Evolutionary conservation across 441 rosid genomes (phyloP), one percentile per base, ranked within the genome.

Genomic region (Aleurites moluccanus): DNA sequence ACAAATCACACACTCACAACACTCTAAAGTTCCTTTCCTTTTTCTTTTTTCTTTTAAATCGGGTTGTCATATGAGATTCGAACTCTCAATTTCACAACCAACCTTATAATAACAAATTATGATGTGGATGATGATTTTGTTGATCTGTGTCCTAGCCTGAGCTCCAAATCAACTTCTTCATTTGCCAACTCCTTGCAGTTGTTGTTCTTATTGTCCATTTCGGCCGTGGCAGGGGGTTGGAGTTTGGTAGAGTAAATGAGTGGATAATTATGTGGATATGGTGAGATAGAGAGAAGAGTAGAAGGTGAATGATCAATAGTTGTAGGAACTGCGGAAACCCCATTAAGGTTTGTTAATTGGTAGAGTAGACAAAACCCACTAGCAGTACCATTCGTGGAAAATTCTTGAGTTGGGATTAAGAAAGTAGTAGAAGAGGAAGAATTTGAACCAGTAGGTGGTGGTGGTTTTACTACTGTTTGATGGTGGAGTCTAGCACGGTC

Each of bases 81-180:
- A 35, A 35, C 38, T 35, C 7, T 4, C 6, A 35, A 3, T 0
- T 4, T 33, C 38, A 33, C 3, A 33, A 4, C 3, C 38, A 50
- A 5, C 4, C 18, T 50, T 3, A 49, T 50, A 50, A 50, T 18
- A 15, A 50, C 18, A 2, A 15, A 27, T 30, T 13, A 69, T 74
- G 77, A 83, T 72, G 89, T 75, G 74, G 89, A 73, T 72, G 83
- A 73, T 75, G 83, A 80, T 52, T 85, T 49, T 73, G 80, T 73
- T 35, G 83, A 74, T 69, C 85, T 81, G 28, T 86, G 92, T 84
- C 96, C 95, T 77, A 94, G 80, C 79, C 99, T 91, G 70, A 94
- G 99, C 84, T 92, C 99, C 66, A 94, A 89, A 89, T 94, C 99
- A 84, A 87, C 77, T 83, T 91, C 99, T 78, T 89, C 92, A 64